Evolutionary conservation across 805 yeast species (phyloP), one percentile per base, ranked within the genome.

Genomic region (Torulaspora quercuum): DNA sequence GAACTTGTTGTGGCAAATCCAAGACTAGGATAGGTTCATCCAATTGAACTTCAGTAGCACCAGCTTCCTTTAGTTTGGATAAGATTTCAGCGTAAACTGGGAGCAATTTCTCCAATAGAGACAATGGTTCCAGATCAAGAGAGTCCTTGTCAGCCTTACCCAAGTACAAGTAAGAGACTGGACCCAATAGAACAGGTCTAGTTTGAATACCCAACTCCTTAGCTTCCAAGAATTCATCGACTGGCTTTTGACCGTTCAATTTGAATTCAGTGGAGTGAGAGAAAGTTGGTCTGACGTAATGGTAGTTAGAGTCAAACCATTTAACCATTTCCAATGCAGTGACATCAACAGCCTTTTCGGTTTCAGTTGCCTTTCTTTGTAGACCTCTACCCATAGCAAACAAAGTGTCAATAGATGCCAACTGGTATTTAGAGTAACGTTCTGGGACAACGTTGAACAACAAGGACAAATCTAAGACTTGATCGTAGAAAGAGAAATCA

Each of bases 371-470:
- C 70, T 83, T 81, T 74, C 92, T 86, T 76, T 92, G 98, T 68
- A 92, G 78, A 81, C 98, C 98, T 80, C 98, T 88, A 72, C 97
- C 98, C 97, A 92, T 92, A 63, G 98, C 98, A 67, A 92, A 92
- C 61, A 85, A 72, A 48, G 87, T 85, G 71, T 92, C 98, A 55
- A 92, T 75, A 65, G 87, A 81, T 52, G 87, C 78, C 65, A 92
- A 79, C 59, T 82, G 79, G 72, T 74, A 86, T 76, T 92, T 83
- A 71, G 90, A 74, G 82, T 92, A 92, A 72, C 97, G 84, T 60
- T 87, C 94, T 65, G 98, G 98, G 65, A 92, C 77, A 55, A 81
- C 97, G 64, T 92, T 92, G 82, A 92, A 88, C 64, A 90, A 72
- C 52, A 86, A 71, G 40, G 97, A 87, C 61, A 85, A 74, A 65